phyloP scores from a whole-genome alignment of 768 basidiomycete species.

The Trametes cubensis region DNA sequence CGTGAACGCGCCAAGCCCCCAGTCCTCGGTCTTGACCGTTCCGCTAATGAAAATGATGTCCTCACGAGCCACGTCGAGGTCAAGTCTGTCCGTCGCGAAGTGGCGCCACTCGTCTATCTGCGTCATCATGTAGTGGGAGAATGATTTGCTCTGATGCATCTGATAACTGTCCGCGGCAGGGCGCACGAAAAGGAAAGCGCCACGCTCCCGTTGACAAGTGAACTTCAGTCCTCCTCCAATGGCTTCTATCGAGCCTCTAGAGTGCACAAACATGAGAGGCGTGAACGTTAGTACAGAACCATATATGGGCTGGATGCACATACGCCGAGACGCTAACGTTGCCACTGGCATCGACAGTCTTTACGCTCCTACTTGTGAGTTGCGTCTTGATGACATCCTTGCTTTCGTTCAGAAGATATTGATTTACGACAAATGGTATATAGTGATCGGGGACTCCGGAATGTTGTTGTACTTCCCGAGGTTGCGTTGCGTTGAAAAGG shows the following conservation, averaged over 20 bases:
- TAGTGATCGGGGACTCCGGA: constrained; percentile 14
- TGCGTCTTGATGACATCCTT: constrained; percentile 3
- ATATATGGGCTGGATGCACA: background rate
- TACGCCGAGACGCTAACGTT: constrained; percentile 16
- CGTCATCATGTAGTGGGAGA: constrained; percentile 21
- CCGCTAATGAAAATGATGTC: constrained; percentile 14
- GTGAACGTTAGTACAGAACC: background rate
- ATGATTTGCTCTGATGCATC: background rate
- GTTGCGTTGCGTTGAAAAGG: constrained; percentile 26
- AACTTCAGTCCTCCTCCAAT: constrained; percentile 17
- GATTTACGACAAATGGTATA: background rate
- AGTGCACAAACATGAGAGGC: background rate
- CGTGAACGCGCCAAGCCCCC: constrained; percentile 16
- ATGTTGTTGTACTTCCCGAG: constrained; percentile 4
- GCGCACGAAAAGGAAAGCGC: constrained; percentile 24
- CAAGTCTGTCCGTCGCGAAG: constrained; percentile 14
- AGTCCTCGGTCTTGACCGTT: constrained; percentile 20
- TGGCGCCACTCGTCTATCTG: constrained; percentile 25
- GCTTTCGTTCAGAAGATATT: background rate
- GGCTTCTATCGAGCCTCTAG: background rate
- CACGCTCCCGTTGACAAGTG: constrained; percentile 23
- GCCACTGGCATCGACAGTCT: constrained; percentile 3
- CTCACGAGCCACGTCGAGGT: constrained; percentile 6
- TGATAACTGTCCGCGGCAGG: constrained; percentile 2
- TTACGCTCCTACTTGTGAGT: constrained; percentile 18